Evolutionary conservation across 805 yeast species (phyloP), one percentile per base, ranked within the genome.

Genomic region (Osmozyma mogii): DNA sequence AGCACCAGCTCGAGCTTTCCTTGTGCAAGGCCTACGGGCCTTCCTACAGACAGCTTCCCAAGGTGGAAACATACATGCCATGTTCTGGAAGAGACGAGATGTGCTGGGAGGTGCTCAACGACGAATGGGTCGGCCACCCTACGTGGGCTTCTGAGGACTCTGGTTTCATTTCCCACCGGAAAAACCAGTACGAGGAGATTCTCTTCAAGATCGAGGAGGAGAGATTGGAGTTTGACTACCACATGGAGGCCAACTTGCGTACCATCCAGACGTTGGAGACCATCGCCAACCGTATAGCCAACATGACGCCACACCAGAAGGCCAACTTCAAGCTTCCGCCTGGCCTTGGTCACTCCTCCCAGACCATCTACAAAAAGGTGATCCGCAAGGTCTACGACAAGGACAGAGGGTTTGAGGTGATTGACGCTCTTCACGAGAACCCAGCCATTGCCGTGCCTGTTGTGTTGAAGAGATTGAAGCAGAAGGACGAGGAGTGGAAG

Each of bases 131-230:
- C 20, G 96, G 96, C 5, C 97, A 92, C 57, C 99, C 99, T 14
- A 94, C 95, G n/a, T 92, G 99, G 99, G 98, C 97, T 4, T 89
- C 97, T 0, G 99, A 92, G 55, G 99, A 92, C 55, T 84, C 96
- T 9, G 99, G 98, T 0, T 92, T 89, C 47, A 88, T 92, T 52
- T 96, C 98, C n/a, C 99, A 92, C 55, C 75, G 97, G 41, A 92
- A 92, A 58, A 92, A 92, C 52, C 98, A 92, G 60, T 92, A 89
- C 53, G 99, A 92, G 57, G 99, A 92, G 54, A 84, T 92, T 28
- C 60, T 92, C 31, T 88, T 87, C 63, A 80, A 94, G 52, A 84
- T 88, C 35, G 98, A 92, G 57, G 98, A 92, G 54, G 98, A 92
- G 59, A 77, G 99, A 52, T 95, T 88, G 44, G 98, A 92, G 56